phyloP scores from a whole-genome alignment of 441 rosid species.

The Mallotus japonicus region DNA sequence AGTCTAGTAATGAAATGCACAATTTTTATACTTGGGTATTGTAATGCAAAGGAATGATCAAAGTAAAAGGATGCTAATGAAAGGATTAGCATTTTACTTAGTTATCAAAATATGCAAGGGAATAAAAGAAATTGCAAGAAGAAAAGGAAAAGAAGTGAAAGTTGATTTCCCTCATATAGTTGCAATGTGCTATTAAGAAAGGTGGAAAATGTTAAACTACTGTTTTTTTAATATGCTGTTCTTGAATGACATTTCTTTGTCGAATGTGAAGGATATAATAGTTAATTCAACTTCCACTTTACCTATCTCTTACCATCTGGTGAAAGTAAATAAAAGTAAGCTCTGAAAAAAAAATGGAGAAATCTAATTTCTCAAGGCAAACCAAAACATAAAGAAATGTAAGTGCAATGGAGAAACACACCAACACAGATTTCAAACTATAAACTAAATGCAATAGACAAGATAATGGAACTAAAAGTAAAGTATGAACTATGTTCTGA shows the following conservation, averaged over 20 bases:
- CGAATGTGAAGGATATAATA: not conserved
- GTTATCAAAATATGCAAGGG: not conserved
- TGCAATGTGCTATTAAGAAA: too few species aligned
- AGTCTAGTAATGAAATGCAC: not conserved
- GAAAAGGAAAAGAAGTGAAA: too few species aligned
- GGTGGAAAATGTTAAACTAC: not conserved
- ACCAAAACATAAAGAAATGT: not conserved
- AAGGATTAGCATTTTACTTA: not conserved
- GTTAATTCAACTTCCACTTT: not conserved
- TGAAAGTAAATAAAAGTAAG: not conserved
- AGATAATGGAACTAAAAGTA: not conserved
- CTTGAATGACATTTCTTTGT: too few species aligned
- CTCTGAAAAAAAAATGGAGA: not conserved
- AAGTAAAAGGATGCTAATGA: not conserved
- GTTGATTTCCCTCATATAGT: too few species aligned
- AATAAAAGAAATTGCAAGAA: not conserved
- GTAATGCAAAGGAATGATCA: slow-evolving; percentile 3
- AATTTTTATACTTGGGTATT: not conserved
- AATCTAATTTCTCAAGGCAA: not conserved
- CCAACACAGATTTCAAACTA: slow-evolving; percentile 9
- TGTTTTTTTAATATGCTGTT: not conserved
- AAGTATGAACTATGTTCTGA: slow-evolving; percentile 19
- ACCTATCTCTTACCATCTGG: not conserved
- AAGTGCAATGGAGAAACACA: not conserved
- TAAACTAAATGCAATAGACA: not conserved